These are phyloP conservation scores for Rhizopogon vinicolor DNA, from an alignment of 768 basidiomycete species.

Conservation along the genomic window DNA sequence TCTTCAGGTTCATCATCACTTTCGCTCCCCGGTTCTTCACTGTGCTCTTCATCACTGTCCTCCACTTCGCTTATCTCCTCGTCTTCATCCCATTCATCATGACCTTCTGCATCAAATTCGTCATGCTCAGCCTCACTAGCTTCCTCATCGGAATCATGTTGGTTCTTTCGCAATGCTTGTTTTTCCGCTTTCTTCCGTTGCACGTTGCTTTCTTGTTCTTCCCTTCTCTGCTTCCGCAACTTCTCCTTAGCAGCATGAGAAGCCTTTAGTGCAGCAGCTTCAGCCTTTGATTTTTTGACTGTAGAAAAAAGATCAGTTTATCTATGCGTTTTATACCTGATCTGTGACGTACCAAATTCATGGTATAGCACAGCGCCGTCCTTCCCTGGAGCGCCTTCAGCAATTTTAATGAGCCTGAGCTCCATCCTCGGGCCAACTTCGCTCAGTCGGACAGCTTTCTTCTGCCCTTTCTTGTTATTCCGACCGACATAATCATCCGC, in stretches of 20 bases:
- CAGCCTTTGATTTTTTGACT: conserved; percentile 91
- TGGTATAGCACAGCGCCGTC: conserved; percentile 94
- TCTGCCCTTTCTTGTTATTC: conserved; percentile 89
- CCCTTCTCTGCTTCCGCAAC: conserved; percentile 70
- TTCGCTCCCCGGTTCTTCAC: conserved; percentile 32
- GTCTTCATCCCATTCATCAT: conserved; percentile 50
- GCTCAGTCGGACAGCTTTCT: conserved; percentile 85
- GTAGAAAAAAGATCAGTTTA: conserved; percentile 6
- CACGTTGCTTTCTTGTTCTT: conserved; percentile 92
- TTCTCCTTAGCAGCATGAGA: conserved; percentile 76
- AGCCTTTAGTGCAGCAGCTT: conserved; percentile 59
- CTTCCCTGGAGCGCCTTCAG: conserved; percentile 89
- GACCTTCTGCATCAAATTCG: conserved; percentile 33
- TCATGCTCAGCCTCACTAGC: conserved; percentile 40
- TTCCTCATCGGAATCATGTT: conserved; percentile 33
- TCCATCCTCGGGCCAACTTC: conserved; percentile 98
- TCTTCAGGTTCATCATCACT: conserved; percentile 45
- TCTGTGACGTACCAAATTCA: conserved; percentile 69
- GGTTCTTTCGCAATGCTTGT: conserved; percentile 21
- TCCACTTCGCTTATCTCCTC: conserved; percentile 60
- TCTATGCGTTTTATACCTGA: background rate
- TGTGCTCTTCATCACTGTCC: conserved; percentile 36
- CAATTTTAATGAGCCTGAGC: conserved; percentile 86
- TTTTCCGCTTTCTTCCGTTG: conserved; percentile 64
- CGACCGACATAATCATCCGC: conserved; percentile 93